Evolutionary conservation across 2,329 filamentous ascomycete species (phyloP), one percentile per base, ranked within the genome.

Genomic region (Coniochaeta sp.): DNA sequence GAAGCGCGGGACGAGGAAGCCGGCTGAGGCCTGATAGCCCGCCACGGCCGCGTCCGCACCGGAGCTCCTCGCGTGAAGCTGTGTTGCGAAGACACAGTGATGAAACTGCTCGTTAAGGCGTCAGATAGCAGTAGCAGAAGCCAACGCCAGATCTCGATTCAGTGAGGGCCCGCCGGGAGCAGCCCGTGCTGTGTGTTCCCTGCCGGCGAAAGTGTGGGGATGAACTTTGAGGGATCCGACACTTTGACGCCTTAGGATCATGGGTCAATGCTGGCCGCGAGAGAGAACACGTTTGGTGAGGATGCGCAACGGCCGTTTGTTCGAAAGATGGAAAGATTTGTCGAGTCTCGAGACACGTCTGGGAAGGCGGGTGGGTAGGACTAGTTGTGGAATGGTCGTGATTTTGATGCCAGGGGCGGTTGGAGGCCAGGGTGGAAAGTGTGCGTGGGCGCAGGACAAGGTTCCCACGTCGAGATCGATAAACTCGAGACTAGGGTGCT

Each of bases 1-100:
- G 57, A 63, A 64, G 55, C 64, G 65, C 61, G 63, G 61, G 61
- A 65, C 64, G 57, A 66, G 56, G 55, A 60, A 55, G 58, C 61
- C 63, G 58, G 62, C 56, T 58, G 60, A 58, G 54, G 60, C 53
- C 55, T 62, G 61, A 64, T 64, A 66, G 56, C 62, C 63, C 65
- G 65, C 67, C 65, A 69, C 65, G 56, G 61, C 63, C 63, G 61
- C 63, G 58, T 55, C 54, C 53, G 51, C 20, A 26, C 38, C 38
- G 22, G 10, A n/a, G 26, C 38, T 26, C 38, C 2, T 24, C 2
- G 12, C 18, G 18, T 26, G 20, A n/a, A 14, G 22, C 20, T 30
- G 6, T 4, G 38, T 9, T 24, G 1, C 18, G 12, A 13, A 42
- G 8, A 26, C 20, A 13, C 2, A 42, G 35, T 8, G 24, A 9